A percentile compares a stretch with the other conserved stretches of the same genome.
Conservation (phyloP, 164 flowering plant genomes). For the Cinnamomum micranthum region DNA sequence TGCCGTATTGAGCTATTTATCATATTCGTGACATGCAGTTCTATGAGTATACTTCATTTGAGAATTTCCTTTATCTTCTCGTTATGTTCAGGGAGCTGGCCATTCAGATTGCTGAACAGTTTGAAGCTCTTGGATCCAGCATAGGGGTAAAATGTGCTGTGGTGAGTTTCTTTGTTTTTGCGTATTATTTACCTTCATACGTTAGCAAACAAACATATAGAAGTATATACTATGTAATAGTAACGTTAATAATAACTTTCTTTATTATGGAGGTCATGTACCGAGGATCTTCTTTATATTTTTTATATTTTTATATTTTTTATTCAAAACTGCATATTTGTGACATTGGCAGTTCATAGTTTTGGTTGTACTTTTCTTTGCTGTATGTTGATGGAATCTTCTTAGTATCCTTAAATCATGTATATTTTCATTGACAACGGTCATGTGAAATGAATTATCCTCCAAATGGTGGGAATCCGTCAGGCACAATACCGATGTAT, state of each 20-base stretch:
- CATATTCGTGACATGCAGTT: neutral
- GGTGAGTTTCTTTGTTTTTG: conserved; percentile 41
- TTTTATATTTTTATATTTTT: too few species aligned
- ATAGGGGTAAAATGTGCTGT: conserved; percentile 75
- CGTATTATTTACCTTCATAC: neutral
- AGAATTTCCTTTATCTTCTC: neutral
- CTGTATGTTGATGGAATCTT: too few species aligned
- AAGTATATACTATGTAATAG: neutral
- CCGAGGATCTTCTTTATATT: neutral
- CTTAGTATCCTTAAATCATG: too few species aligned
- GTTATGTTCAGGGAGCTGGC: conserved; percentile 69
- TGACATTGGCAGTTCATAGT: neutral
- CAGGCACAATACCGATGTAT: too few species aligned
- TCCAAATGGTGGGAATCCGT: too few species aligned
- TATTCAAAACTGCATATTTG: neutral
- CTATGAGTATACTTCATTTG: neutral
- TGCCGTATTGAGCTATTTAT: neutral
- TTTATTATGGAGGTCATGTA: neutral
- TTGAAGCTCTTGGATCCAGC: conserved; percentile 77
- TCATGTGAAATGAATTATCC: too few species aligned
- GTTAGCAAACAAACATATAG: neutral
- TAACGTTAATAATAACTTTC: too few species aligned
- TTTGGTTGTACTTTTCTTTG: neutral
- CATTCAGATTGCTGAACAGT: conserved; percentile 89
- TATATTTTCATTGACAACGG: too few species aligned